Conservation (phyloP, 2,329 filamentous ascomycete species). For the Kalaharituber pfeilii region DNA sequence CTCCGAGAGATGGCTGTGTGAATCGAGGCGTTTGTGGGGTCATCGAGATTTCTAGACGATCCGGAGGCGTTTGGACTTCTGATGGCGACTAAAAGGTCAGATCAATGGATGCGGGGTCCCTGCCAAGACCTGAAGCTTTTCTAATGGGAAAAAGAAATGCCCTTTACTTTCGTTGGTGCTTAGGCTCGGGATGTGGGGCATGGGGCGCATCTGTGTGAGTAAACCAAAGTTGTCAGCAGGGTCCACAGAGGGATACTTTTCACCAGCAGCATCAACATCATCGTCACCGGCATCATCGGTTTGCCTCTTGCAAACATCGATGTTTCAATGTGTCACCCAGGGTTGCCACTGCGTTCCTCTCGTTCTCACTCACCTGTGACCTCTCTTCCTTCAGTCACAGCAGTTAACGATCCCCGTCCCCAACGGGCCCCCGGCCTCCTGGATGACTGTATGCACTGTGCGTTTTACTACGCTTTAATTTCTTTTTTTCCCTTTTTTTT, state of each 20-base stretch:
- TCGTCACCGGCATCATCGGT: too few species aligned
- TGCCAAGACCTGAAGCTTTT: background rate
- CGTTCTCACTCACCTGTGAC: background rate
- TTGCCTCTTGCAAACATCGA: background rate
- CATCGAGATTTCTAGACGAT: background rate
- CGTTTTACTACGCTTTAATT: constrained; percentile 1
- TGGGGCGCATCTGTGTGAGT: too few species aligned
- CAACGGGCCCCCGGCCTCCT: too few species aligned
- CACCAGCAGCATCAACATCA: background rate
- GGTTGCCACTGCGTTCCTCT: background rate
- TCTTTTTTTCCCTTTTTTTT: too few species aligned
- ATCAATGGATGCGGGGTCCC: background rate
- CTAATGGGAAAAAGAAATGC: background rate
- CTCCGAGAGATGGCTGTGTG: background rate
- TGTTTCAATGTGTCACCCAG: background rate
- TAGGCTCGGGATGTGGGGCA: too few species aligned
- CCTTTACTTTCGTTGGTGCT: background rate
- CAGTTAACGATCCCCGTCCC: too few species aligned
- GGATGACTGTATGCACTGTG: background rate
- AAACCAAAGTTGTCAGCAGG: too few species aligned
- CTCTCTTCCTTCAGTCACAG: too few species aligned
- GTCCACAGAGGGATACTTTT: background rate
- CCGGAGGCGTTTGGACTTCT: background rate
- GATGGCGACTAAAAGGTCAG: background rate
- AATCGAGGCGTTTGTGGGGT: background rate